Conservation (phyloP, 176 grass and related monocot species). For the Zea luxurians region DNA sequence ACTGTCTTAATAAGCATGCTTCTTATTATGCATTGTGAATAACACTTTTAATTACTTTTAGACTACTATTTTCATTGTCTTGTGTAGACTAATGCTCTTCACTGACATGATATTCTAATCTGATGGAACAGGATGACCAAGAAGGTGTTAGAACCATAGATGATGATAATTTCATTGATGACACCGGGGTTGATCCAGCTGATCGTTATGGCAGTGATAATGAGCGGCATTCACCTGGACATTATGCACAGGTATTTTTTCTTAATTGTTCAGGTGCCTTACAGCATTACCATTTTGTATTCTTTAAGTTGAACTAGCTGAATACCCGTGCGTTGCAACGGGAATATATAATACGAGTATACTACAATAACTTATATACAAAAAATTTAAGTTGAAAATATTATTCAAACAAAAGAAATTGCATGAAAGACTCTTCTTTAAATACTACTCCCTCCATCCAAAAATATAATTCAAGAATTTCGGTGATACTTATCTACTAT, state of each 20-base stretch:
- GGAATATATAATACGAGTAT: too few relatives aligned
- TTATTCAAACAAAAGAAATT: too few relatives aligned
- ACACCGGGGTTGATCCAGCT: slow-evolving; percentile 82
- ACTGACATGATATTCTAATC: neutral
- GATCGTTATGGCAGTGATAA: slow-evolving; percentile 90
- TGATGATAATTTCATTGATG: slow-evolving; percentile 98
- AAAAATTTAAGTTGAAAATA: too few relatives aligned
- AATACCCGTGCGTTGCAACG: too few relatives aligned
- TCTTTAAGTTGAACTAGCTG: slow-evolving; percentile 22
- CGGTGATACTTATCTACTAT: too few relatives aligned
- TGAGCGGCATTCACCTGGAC: slow-evolving; percentile 57
- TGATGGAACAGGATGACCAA: slow-evolving; percentile 83
- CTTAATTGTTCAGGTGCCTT: slow-evolving; percentile 3
- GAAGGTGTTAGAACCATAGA: slow-evolving; percentile 83
- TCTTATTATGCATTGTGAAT: neutral
- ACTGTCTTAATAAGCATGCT: too few relatives aligned
- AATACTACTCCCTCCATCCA: too few relatives aligned
- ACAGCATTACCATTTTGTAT: neutral
- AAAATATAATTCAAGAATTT: too few relatives aligned
- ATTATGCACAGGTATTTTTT: slow-evolving; percentile 68
- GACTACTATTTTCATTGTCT: slow-evolving; percentile 2
- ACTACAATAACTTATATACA: too few relatives aligned
- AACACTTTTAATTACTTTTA: neutral
- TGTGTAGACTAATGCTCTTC: neutral
- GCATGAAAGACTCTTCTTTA: too few relatives aligned